These are phyloP conservation scores for Limonium bicolor DNA, from an alignment of 148 eudicot species.

Conservation along the genomic window DNA sequence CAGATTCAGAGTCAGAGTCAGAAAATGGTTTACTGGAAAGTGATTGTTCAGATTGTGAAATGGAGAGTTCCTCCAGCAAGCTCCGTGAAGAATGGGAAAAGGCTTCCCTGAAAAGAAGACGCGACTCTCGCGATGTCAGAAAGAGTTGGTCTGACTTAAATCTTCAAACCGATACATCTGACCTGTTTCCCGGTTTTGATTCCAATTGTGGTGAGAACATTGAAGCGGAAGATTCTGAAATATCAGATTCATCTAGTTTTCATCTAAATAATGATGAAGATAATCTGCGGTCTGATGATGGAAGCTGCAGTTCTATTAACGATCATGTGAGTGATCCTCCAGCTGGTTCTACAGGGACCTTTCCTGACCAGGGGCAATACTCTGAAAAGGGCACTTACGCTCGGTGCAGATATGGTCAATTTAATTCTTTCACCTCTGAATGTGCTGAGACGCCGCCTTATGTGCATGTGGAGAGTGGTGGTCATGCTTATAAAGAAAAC, in stretches of 20 bases:
- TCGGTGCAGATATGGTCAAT: constrained; percentile 1
- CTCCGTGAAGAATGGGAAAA: constrained; percentile 58
- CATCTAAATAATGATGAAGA: neutral
- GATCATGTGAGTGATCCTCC: neutral
- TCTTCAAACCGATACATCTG: constrained; percentile 15
- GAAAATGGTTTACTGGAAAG: constrained; percentile 34
- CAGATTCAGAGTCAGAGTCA: constrained; percentile 23
- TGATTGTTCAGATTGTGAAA: constrained; percentile 54
- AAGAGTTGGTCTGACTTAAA: constrained; percentile 10
- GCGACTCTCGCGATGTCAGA: constrained; percentile 6
- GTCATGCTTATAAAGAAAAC: neutral
- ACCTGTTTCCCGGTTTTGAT: neutral
- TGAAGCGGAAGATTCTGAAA: neutral
- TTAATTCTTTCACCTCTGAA: neutral
- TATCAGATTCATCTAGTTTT: neutral
- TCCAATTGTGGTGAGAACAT: neutral
- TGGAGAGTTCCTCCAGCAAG: constrained; percentile 50
- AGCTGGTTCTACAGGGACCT: neutral
- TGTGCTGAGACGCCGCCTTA: constrained; percentile 1
- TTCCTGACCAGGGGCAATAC: neutral
- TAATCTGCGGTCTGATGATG: neutral
- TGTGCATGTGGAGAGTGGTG: constrained; percentile 2
- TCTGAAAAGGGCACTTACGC: neutral
- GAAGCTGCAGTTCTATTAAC: neutral
- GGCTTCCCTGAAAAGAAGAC: constrained; percentile 32